Conservation (phyloP, 2,329 filamentous ascomycete species). For the Cadophora sp. region DNA sequence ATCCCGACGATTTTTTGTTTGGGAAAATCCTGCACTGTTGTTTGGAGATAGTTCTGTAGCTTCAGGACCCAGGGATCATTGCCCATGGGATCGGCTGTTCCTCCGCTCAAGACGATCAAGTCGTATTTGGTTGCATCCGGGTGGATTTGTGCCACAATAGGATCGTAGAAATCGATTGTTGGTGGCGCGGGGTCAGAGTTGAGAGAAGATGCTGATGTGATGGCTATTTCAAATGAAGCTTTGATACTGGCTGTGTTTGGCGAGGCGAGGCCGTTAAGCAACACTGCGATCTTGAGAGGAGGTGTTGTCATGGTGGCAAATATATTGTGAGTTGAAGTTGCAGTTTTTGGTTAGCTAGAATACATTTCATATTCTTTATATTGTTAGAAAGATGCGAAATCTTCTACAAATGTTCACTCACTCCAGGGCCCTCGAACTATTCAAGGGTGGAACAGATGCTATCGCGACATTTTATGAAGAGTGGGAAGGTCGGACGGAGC, state of each 20-base stretch:
- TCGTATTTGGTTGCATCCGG: constrained; percentile 51
- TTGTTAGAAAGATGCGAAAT: background rate
- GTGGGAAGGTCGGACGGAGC: background rate
- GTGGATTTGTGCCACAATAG: constrained; percentile 36
- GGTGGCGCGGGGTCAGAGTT: background rate
- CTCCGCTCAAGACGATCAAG: constrained; percentile 52
- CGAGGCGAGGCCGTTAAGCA: constrained; percentile 24
- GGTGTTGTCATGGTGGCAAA: constrained; percentile 20
- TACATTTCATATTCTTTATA: background rate
- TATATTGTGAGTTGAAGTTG: background rate
- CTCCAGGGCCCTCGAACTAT: background rate
- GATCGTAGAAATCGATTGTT: constrained; percentile 41
- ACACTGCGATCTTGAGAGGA: constrained; percentile 28
- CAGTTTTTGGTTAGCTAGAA: background rate
- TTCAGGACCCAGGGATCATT: constrained; percentile 51
- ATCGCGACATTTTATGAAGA: background rate
- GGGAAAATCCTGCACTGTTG: constrained; percentile 42
- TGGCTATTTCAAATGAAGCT: constrained; percentile 24
- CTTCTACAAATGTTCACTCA: background rate
- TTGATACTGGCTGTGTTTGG: constrained; percentile 15
- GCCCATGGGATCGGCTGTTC: constrained; percentile 51
- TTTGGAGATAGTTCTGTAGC: constrained; percentile 50
- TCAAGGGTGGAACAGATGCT: background rate
- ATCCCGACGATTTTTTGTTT: constrained; percentile 48
- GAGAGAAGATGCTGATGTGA: constrained; percentile 23